Base-by-base conservation (phyloP, 2,329 filamentous ascomycete species). In the Cercospora zeae-maydis region DNA sequence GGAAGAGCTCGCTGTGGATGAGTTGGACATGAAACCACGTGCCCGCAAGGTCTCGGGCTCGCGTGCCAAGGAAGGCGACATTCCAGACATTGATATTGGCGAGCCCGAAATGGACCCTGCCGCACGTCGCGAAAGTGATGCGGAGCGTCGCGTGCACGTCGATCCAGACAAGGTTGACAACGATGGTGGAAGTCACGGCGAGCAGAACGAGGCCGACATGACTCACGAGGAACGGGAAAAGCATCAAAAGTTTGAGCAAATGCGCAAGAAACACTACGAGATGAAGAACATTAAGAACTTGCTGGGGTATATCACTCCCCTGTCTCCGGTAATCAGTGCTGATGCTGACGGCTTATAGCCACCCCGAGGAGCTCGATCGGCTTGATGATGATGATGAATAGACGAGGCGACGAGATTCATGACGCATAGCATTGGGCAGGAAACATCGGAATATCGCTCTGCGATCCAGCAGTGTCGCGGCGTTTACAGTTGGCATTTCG, bases 181-280 rank as follows among this genome's bases (percentile, higher is more conserved):
- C 3, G 74, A 74, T 36, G 78, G 78, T 61, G 81, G 80, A 74
- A 82, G 82, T 68, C 82, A 85, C 77, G 84, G 86, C 74, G 80
- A 87, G 71, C 79, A 86, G 68, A 83, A 84, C 59, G 84, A 86
- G 49, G 83, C 72, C 19, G 74, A 78, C 56, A 78, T 81, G 71
- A 78, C 78, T 4, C 76, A 79, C 45, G 92, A 96, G 76, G 93
- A 96, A 75, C 82, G 82, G 66, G 92, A 95, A 80, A 97, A 98
- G 82, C 95, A 99, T 78, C 86, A 84, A 74, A 87, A 90, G 75
- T 99, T 99, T 76, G 93, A 97, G 80, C 83, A 91, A 79, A 84
- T 92, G 81, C 86, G 95, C 73, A 97, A 95, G 87, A 93, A 88
- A 81, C 95, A 99, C 78, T 99, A 99, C 78, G 95, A 99, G 83